Conservation (phyloP, 192 early-diverging fungal species). For the Glomus cerebriforme region DNA sequence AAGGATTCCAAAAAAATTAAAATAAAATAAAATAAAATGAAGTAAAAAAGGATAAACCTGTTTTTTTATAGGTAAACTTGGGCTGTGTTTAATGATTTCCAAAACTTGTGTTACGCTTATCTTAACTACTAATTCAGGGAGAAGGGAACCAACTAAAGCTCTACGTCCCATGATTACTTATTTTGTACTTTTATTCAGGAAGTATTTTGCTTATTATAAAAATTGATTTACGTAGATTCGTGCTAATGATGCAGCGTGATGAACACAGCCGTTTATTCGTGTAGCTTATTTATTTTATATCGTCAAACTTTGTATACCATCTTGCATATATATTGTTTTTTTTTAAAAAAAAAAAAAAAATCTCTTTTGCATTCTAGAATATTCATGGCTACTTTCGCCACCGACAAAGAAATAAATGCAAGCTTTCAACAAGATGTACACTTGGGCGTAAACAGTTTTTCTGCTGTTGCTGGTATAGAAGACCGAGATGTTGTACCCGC, state of each 20-base stretch:
- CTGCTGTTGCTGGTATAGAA: slow-evolving; percentile 10
- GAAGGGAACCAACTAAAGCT: background rate
- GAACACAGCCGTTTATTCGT: no score
- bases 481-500: slow-evolving; percentile 42
- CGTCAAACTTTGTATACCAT: background rate
- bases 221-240: background rate
- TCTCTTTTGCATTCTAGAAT: background rate
- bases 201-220: background rate
- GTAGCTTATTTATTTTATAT: background rate
- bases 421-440: slow-evolving; percentile 22
- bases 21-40: no score
- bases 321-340: background rate
- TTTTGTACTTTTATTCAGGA: background rate
- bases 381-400: slow-evolving; percentile 34
- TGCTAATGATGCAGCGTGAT: background rate
- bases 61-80: no score
- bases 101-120: background rate
- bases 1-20: no score
- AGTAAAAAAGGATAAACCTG: no score
- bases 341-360: background rate
- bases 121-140: background rate
- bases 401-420: slow-evolving; percentile 25
- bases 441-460: slow-evolving; percentile 28
- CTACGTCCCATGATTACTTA: background rate
- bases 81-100: background rate